phyloP scores from a whole-genome alignment of 2,329 filamentous ascomycete genomes.

The Calonectria montana region DNA sequence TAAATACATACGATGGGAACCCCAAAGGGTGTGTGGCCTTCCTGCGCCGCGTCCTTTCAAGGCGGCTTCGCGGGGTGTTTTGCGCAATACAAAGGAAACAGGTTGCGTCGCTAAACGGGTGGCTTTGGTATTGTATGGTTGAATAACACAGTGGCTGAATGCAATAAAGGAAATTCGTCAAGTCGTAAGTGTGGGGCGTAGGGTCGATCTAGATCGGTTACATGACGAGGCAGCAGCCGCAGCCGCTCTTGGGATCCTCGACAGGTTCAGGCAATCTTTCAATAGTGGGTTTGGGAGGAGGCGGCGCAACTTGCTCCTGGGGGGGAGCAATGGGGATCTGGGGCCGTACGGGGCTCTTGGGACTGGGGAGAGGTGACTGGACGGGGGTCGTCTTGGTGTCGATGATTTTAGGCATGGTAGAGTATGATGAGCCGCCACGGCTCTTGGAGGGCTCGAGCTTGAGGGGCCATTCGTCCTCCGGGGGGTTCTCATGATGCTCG shows the following conservation, averaged over 20 bases:
- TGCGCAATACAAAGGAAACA: conserved; percentile 39
- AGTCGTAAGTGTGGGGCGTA: conserved; percentile 41
- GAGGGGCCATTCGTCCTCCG: conserved; percentile 69
- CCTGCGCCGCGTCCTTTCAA: not conserved
- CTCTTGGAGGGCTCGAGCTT: conserved; percentile 59
- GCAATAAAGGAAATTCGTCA: conserved; percentile 47
- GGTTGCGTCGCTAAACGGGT: conserved; percentile 42
- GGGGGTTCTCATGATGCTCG: conserved; percentile 18
- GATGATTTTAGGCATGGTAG: conserved; percentile 70
- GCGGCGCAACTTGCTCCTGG: conserved; percentile 32
- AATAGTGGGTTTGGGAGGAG: conserved; percentile 27
- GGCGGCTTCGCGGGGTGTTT: conserved; percentile 1
- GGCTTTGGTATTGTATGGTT: conserved; percentile 39
- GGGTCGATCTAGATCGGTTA: conserved; percentile 38
- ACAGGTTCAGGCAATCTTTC: conserved; percentile 35
- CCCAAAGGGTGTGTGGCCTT: conserved; percentile 19
- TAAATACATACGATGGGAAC: conserved; percentile 41
- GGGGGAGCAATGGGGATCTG: conserved; percentile 37
- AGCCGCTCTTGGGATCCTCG: conserved; percentile 55
- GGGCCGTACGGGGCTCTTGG: conserved; percentile 53
- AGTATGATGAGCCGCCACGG: conserved; percentile 66
- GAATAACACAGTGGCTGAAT: conserved; percentile 46
- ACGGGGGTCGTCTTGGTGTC: conserved; percentile 45
- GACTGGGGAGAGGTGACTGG: conserved; percentile 54
- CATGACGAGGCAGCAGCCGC: conserved; percentile 65